Base-by-base conservation (phyloP, 129 eudicot species). In the Pseudognaphalium luteoalbum region DNA sequence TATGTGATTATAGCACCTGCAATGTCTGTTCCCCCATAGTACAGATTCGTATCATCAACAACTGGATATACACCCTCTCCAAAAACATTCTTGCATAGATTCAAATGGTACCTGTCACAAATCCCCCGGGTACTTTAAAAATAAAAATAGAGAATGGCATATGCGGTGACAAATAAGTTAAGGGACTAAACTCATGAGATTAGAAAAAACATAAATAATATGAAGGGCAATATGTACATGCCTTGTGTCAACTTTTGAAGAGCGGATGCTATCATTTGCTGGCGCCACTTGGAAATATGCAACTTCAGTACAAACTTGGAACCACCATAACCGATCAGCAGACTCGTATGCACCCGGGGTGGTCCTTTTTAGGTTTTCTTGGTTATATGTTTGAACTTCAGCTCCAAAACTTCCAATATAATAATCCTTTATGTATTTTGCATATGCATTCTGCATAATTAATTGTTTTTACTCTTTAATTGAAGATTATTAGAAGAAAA, bases 271-370 rank as follows among this genome's bases (percentile, higher is more conserved):
- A 83, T 95, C 96, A 74, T 89, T 87, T 73, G 84, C 73, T 35
- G 99, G 97, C 3, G 99, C 97, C 76, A 91, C 97, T 81, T 95
- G 99, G 79, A 95, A 95, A 82, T 91, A 95, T 56, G 99, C 99
- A 73, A 95, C 99, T 83, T 95, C 99, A 7, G 77, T 95, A 76
- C 99, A 95, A 65, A 95, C 99, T 86, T 95, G 99, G 88, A 95
- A 95, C 99, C 99, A 95, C 99, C 99, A 95, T 84, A 95, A 88
- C 35, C 97, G 85, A 65, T 86, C 92, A 74, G 83, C 85, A 70
- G 80, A 77, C 5, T 76, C 84, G 67, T 80, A 11, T 14, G 52
- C 81, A 65, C 78, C 70, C 60, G 77, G 47, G 41, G 79, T 67
- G 73, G 89, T 91, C 3, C 72, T 81, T 81, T 86, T 95, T 76